phyloP scores from a whole-genome alignment of 2,329 filamentous ascomycete genomes.

The Neonectria coccinea region DNA sequence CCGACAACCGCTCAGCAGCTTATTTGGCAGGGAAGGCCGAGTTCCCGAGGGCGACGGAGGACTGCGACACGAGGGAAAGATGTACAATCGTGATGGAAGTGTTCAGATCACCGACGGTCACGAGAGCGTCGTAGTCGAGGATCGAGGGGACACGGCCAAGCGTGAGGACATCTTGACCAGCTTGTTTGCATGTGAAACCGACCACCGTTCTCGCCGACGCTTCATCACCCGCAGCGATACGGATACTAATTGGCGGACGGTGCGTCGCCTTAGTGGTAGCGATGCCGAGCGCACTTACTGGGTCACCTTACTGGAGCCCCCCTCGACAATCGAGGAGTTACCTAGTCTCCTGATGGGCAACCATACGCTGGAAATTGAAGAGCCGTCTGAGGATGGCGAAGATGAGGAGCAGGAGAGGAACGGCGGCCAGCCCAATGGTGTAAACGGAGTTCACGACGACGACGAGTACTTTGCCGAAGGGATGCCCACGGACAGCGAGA shows the following conservation, averaged over 20 bases:
- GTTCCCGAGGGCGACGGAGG: slow-evolving; percentile 73
- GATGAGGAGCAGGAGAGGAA: slow-evolving; percentile 39
- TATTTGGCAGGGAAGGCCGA: slow-evolving; percentile 78
- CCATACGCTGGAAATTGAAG: slow-evolving; percentile 43
- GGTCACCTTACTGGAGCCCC: slow-evolving; percentile 60
- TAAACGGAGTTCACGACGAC: slow-evolving; percentile 41
- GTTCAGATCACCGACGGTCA: slow-evolving; percentile 71
- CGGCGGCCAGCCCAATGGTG: slow-evolving; percentile 38
- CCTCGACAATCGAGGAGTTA: slow-evolving; percentile 57
- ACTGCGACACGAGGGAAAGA: slow-evolving; percentile 73
- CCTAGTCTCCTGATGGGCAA: slow-evolving; percentile 54
- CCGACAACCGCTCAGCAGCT: slow-evolving; percentile 79
- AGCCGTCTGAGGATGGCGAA: slow-evolving; percentile 44
- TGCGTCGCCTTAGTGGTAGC: slow-evolving; percentile 47
- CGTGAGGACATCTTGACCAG: slow-evolving; percentile 71
- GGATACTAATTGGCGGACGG: slow-evolving; percentile 52
- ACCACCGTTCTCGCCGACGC: slow-evolving; percentile 46
- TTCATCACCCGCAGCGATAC: slow-evolving; percentile 48
- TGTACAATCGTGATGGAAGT: slow-evolving; percentile 71
- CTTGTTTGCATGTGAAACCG: slow-evolving; percentile 58
- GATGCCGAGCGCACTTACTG: slow-evolving; percentile 56
- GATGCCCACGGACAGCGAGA: slow-evolving; percentile 56
- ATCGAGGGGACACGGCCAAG: slow-evolving; percentile 69
- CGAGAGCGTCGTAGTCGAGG: slow-evolving; percentile 67
- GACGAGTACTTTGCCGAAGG: slow-evolving; percentile 46